Percentiles rank a stretch among this genome's conserved stretches.
phyloP scores from a whole-genome alignment of 495 filamentous ascomycete genomes.

The Lepraria neglecta region DNA sequence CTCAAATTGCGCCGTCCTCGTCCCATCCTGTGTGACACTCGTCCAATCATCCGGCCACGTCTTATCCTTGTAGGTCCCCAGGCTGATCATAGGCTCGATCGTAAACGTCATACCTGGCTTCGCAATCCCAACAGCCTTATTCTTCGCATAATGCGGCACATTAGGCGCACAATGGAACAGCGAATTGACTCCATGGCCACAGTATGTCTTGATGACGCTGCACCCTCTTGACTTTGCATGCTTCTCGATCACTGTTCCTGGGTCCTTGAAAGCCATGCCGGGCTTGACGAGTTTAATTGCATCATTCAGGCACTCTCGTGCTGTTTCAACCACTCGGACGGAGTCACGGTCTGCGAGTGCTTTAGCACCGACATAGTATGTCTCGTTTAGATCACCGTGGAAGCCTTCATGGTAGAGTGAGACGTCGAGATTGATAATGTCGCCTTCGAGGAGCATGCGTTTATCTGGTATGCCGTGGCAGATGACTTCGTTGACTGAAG shows the following conservation, averaged over 20 bases:
- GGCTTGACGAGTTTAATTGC: conserved; percentile 82
- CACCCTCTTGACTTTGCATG: conserved; percentile 71
- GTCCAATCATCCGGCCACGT: conserved; percentile 94
- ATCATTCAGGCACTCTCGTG: conserved; percentile 73
- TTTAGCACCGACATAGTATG: conserved; percentile 80
- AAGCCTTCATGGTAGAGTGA: conserved; percentile 81
- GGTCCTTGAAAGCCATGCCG: conserved; percentile 76
- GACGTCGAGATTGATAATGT: conserved; percentile 86
- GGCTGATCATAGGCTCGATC: conserved; percentile 86
- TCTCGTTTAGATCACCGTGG: conserved; percentile 87
- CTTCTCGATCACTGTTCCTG: conserved; percentile 78
- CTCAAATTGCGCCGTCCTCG: conserved; percentile 82
- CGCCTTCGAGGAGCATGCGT: conserved; percentile 69
- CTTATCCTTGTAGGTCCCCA: conserved; percentile 71
- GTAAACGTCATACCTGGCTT: conserved; percentile 91
- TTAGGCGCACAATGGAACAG: conserved; percentile 81
- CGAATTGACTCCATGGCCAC: conserved; percentile 80
- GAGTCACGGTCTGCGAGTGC: conserved; percentile 67
- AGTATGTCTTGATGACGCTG: conserved; percentile 83
- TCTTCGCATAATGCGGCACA: conserved; percentile 82
- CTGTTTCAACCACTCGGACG: conserved; percentile 77
- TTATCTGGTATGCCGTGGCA: conserved; percentile 89
- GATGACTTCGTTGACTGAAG: conserved; percentile 92
- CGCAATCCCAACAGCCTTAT: conserved; percentile 81
- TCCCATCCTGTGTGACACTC: conserved; percentile 73